A percentile compares a stretch with the other conserved stretches of the same genome.
Evolutionary conservation across 208 protist genomes (phyloP).

Genomic region (Pavlovales sp.): DNA sequence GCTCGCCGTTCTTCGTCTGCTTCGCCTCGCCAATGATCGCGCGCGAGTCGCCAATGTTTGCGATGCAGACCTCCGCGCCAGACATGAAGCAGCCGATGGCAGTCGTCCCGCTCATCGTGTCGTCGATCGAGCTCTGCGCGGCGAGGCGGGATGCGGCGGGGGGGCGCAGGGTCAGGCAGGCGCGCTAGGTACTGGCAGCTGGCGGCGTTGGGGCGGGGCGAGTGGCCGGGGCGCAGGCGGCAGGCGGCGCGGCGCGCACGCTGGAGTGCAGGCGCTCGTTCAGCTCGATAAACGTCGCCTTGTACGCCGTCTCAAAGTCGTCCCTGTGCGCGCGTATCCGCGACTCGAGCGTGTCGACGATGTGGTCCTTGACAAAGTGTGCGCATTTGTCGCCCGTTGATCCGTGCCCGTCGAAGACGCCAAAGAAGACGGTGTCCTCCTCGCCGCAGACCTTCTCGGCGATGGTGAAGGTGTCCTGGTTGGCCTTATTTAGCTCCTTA

Average conservation of each 20-base stretch:
- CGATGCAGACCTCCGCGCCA: background rate
- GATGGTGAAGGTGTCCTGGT: constrained; percentile 25
- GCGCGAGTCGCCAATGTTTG: constrained; percentile 41
- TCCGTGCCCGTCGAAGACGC: constrained; percentile 38
- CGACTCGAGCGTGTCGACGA: background rate
- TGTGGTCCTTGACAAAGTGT: constrained; percentile 3
- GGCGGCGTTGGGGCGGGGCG: no score
- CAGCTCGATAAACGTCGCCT: background rate
- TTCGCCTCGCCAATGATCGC: background rate
- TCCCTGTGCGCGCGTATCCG: background rate
- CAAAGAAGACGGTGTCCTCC: background rate
- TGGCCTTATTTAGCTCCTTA: constrained; percentile 21
- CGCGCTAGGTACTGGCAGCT: no score
- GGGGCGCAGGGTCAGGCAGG: no score
- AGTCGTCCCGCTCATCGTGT: constrained; percentile 32
- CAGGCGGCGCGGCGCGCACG: background rate
- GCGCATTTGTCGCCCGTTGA: constrained; percentile 21
- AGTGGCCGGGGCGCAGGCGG: no score
- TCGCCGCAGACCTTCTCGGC: background rate
- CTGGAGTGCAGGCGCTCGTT: constrained; percentile 18
- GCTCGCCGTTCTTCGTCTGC: constrained; percentile 12
- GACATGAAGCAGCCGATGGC: constrained; percentile 9
- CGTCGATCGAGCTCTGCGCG: background rate
- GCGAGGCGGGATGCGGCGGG: background rate
- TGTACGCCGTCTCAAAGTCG: constrained; percentile 32